Conservation (phyloP, 2,329 filamentous ascomycete species). For the Cyphellophora attinorum region DNA sequence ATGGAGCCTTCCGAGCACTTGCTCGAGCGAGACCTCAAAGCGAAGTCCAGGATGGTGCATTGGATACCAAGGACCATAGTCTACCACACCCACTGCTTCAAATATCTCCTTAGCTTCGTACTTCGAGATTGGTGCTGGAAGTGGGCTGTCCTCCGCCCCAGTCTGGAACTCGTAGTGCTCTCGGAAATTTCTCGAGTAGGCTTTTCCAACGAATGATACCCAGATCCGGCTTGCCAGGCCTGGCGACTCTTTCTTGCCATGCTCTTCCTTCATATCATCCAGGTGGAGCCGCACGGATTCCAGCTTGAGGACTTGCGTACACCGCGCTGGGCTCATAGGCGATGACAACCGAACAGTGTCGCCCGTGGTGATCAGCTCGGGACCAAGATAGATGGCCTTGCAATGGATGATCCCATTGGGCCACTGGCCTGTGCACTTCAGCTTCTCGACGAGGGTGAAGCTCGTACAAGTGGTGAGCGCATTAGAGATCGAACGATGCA, state of each 20-base stretch:
- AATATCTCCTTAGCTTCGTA: slow-evolving; percentile 17
- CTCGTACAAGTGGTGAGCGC: slow-evolving; percentile 45
- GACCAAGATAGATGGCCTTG: slow-evolving; percentile 46
- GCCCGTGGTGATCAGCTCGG: slow-evolving; percentile 45
- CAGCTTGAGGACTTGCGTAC: slow-evolving; percentile 45
- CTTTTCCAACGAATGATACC: slow-evolving; percentile 40
- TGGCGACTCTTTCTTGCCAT: slow-evolving; percentile 35
- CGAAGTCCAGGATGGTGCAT: slow-evolving; percentile 31
- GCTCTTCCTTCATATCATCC: slow-evolving; percentile 36
- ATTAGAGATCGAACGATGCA: slow-evolving; percentile 45
- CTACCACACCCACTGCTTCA: slow-evolving; percentile 30
- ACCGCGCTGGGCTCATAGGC: slow-evolving; percentile 21
- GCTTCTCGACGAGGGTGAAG: slow-evolving; percentile 42
- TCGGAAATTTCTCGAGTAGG: slow-evolving; percentile 27
- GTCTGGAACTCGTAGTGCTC: slow-evolving; percentile 12
- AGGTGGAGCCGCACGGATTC: slow-evolving; percentile 43
- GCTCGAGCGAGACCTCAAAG: slow-evolving; percentile 39
- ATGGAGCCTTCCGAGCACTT: slow-evolving; percentile 45
- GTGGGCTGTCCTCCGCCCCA: slow-evolving; percentile 12
- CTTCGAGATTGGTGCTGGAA: slow-evolving; percentile 5
- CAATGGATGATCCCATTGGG: slow-evolving; percentile 44
- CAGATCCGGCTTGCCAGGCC: slow-evolving; percentile 36
- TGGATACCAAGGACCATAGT: slow-evolving; percentile 44
- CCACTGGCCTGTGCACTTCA: slow-evolving; percentile 45
- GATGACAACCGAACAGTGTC: slow-evolving; percentile 45